Evolutionary conservation across 2,329 filamentous ascomycete genomes (phyloP).

Genomic region (Penicillium fuscoglaucum): DNA sequence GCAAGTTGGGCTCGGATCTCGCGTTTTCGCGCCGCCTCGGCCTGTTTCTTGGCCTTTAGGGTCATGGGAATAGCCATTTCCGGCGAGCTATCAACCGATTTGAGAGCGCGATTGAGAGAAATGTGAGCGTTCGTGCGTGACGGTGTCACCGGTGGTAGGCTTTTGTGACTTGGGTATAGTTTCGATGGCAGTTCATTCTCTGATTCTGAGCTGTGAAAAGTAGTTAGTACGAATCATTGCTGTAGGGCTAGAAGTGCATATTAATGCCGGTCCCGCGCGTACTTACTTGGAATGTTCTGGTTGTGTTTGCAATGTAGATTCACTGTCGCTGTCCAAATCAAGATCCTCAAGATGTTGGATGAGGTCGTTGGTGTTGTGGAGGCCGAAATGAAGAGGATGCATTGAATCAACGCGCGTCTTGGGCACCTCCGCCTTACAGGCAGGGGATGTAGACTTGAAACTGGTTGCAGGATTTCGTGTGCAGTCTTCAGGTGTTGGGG

Average conservation of each 20-base stretch:
- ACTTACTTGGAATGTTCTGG: slow-evolving; percentile 24
- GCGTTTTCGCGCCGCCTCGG: slow-evolving; percentile 39
- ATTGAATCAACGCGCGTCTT: neutral
- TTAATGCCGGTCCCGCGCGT: neutral
- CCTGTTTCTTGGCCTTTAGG: slow-evolving; percentile 43
- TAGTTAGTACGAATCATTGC: neutral
- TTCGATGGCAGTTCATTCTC: neutral
- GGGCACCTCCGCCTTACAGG: neutral
- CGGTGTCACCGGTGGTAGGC: neutral
- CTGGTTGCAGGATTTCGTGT: too few relatives aligned
- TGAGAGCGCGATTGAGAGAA: neutral
- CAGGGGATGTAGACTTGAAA: neutral
- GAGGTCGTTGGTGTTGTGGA: slow-evolving; percentile 11
- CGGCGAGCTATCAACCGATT: slow-evolving; percentile 1
- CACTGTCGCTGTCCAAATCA: slow-evolving; percentile 24
- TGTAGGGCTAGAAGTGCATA: neutral
- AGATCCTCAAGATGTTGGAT: slow-evolving; percentile 26
- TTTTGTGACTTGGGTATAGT: neutral
- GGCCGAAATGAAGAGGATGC: neutral
- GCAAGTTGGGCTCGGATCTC: slow-evolving; percentile 24
- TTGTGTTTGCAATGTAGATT: slow-evolving; percentile 21
- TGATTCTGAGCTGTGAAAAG: neutral
- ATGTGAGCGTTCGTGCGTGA: neutral
- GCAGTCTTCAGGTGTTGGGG: neutral
- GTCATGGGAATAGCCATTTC: slow-evolving; percentile 31